phyloP scores from a whole-genome alignment of 495 filamentous ascomycete species.

The Cairneyella variabilis region DNA sequence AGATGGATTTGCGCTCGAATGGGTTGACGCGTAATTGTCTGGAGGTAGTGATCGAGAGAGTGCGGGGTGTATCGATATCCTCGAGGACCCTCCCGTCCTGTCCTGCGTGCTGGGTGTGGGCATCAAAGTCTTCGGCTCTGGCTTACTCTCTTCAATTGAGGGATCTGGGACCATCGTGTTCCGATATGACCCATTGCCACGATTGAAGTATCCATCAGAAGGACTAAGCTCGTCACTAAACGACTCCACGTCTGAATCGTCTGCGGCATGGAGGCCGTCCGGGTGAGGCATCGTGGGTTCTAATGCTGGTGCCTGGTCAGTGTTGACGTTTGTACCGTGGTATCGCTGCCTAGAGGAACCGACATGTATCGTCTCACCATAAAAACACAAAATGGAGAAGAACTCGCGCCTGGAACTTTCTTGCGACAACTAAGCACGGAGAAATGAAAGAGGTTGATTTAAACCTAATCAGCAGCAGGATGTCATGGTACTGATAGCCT shows the following conservation, averaged over 20 bases:
- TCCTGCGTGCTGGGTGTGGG: slow-evolving; percentile 1
- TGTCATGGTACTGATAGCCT: neutral
- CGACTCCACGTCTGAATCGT: slow-evolving; percentile 23
- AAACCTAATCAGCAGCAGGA: neutral
- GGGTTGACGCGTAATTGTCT: slow-evolving; percentile 15
- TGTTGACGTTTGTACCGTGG: slow-evolving; percentile 1
- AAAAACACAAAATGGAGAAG: too few relatives aligned
- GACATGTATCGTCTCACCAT: neutral
- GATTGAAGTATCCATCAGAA: slow-evolving; percentile 24
- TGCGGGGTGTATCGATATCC: slow-evolving; percentile 1
- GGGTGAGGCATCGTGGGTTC: slow-evolving; percentile 16
- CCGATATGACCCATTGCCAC: slow-evolving; percentile 1
- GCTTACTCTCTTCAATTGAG: slow-evolving; percentile 5
- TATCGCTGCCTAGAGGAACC: slow-evolving; percentile 7
- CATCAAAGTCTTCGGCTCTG: slow-evolving; percentile 20
- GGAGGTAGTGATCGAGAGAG: slow-evolving; percentile 11
- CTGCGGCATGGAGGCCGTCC: slow-evolving; percentile 21
- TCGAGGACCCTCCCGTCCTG: slow-evolving; percentile 7
- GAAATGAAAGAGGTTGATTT: neutral
- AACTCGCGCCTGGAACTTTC: too few relatives aligned
- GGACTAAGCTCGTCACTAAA: slow-evolving; percentile 26
- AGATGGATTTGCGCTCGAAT: neutral
- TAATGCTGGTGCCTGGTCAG: slow-evolving; percentile 7
- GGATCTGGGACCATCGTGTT: slow-evolving; percentile 23
- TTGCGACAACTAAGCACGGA: slow-evolving; percentile 5